Evolutionary conservation across 1,139 yeast genomes (phyloP), one percentile per base, ranked within the genome.

Genomic region (Pichia sp.): DNA sequence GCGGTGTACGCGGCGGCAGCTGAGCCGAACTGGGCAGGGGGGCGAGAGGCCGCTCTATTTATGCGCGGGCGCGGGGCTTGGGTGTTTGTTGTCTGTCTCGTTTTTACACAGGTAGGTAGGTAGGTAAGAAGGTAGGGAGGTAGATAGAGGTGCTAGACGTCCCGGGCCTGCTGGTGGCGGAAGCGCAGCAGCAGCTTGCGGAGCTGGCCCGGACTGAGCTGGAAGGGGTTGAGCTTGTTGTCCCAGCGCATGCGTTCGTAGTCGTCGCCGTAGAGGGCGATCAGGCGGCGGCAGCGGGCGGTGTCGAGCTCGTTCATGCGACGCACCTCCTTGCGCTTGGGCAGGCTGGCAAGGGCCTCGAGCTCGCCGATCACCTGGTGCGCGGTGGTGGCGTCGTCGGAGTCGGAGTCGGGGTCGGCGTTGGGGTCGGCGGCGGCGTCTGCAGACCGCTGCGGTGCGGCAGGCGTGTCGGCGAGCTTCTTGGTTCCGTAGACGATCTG

Each of bases 191-290:
- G 50, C 45, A 47, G 45, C 34, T 54, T 54, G 38, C 54, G 56
- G 10, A 57, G 54, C 53, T 90, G 95, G 32, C 96, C 95, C 15
- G 84, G 85, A 60, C 89, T 78, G 67, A 88, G 92, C 72, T 90
- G 97, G 71, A 80, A 81, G 2, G 87, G 79, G 68, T 93, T 93
- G 59, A 92, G 76, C 69, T 87, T 87, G 72, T 79, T 82, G 69
- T 93, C 99, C 87, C 96, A 87, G 68, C 84, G 86, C 98, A 95
- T 93, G 64, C 84, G 87, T 52, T 81, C 85, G 68, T 84, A 90
- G 69, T 93, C 86, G 60, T 90, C 95, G 23, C 97, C 97, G 67
- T 93, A 83, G 70, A 89, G 90, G 34, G 80, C 81, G 57, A 84
- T 78, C 51, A 93, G 75, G 29, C 72, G 72, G 52, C 71, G 72